Conservation (phyloP, 352 stramenopile genomes). For the Salisapilia sapeloensis region DNA sequence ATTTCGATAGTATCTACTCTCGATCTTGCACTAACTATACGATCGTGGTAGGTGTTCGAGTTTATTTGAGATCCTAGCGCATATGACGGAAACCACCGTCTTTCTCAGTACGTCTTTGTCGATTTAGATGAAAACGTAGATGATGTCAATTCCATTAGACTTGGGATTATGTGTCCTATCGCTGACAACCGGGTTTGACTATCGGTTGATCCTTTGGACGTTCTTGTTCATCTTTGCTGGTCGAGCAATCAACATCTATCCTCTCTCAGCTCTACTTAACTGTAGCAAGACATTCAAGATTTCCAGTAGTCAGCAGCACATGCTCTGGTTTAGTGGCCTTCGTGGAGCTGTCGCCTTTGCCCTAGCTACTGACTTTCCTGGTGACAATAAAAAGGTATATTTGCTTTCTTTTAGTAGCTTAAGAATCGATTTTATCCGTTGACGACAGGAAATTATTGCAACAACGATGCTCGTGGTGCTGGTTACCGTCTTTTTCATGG, state of each 20-base stretch:
- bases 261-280: slow-evolving; percentile 16
- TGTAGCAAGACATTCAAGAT: slow-evolving; percentile 3
- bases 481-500: slow-evolving; percentile 66
- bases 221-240: slow-evolving; percentile 32
- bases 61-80: slow-evolving; percentile 37
- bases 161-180: slow-evolving; percentile 56
- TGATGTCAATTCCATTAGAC: slow-evolving; percentile 8
- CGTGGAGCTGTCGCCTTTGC: slow-evolving; percentile 68
- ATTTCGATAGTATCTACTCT: neutral
- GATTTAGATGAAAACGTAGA: no score
- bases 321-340: slow-evolving; percentile 75
- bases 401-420: neutral
- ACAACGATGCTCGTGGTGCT: slow-evolving; percentile 73
- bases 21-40: neutral
- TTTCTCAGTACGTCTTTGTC: slow-evolving; percentile 25
- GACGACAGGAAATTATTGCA: slow-evolving; percentile 21
- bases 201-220: slow-evolving; percentile 32
- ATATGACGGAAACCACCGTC: slow-evolving; percentile 56
- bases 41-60: slow-evolving; percentile 6
- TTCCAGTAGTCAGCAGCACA: slow-evolving; percentile 29
- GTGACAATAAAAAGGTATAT: slow-evolving; percentile 17
- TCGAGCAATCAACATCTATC: slow-evolving; percentile 47
- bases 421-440: neutral
- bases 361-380: slow-evolving; percentile 39
- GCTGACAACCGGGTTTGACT: slow-evolving; percentile 16